Percentiles rank a stretch among this genome's conserved stretches.
Conservation (phyloP, 306 rosid species). For the peach (Prunus persica) region Prunus_persica_NCBIv2 NC_034013.1:14551501-14552000, state of each 20-base stretch:
- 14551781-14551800: neutral
- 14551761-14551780: neutral
- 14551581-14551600: neutral
- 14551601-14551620: slow-evolving; percentile 10
- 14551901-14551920: neutral
- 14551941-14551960: neutral
- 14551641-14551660: slow-evolving; percentile 83
- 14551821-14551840: neutral
- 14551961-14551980: slow-evolving; percentile 49
- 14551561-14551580: slow-evolving; percentile 13
- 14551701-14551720: slow-evolving; percentile 30
- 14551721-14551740: slow-evolving; percentile 56
- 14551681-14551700: slow-evolving; percentile 57
- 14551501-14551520: slow-evolving; percentile 58
- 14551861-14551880: neutral
- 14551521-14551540: slow-evolving; percentile 56
- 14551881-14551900: neutral
- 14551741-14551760: slow-evolving; percentile 14
- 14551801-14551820: neutral
- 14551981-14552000: slow-evolving; percentile 43
- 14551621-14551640: slow-evolving; percentile 63
- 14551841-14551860: neutral
- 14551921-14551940: neutral
- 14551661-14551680: slow-evolving; percentile 77
- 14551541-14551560: slow-evolving; percentile 72